Evolutionary conservation across 345 rosid species (phyloP), one percentile per base, ranked within the genome.

Genomic region (Limnanthes douglasii): DNA sequence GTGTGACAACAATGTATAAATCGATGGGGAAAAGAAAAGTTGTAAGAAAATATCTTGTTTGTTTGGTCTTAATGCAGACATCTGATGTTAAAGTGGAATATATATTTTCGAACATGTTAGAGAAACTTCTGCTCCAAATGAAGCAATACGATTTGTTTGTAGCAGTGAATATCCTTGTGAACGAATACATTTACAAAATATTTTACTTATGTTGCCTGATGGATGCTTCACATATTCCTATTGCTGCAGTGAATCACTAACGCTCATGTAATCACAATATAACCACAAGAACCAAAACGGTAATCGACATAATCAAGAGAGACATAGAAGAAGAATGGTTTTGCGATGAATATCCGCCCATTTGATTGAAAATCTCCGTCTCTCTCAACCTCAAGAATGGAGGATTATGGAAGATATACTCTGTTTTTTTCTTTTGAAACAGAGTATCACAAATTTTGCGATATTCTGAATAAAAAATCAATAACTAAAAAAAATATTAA

Each of bases 171-270:
- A 43, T 5, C 85, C 94, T 3, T 86, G 94, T 22, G 56, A 62
- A 52, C 61, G 63, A 13, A 56, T 86, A 43, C 54, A 47, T 43
- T 42, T 83, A 43, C 72, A 88, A 56, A 84, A 90, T 28, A 41
- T 79, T 54, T 59, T 66, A 30, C 76, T 88, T 4, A 43, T 40
- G 9, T 57, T 76, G 9, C 46, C 68, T 7, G 19, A 43, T 19
- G 65, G 67, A 17, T 71, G 54, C 6, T 16, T 16, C 13, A 43
- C 70, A 7, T 43, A 41, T 41, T 74, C 93, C 5, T 72, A 70
- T 38, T 79, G 98, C 39, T 83, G 94, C 93, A 55, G 74, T 53
- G 92, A n/a, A n/a, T n/a, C n/a, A n/a, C n/a, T n/a, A n/a, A n/a
- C n/a, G n/a, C n/a, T n/a, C n/a, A n/a, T n/a, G n/a, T n/a, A n/a